Evolutionary conservation across 225 moss, liverwort and hornwort genomes (phyloP).

Genomic region (Asterella californica): DNA sequence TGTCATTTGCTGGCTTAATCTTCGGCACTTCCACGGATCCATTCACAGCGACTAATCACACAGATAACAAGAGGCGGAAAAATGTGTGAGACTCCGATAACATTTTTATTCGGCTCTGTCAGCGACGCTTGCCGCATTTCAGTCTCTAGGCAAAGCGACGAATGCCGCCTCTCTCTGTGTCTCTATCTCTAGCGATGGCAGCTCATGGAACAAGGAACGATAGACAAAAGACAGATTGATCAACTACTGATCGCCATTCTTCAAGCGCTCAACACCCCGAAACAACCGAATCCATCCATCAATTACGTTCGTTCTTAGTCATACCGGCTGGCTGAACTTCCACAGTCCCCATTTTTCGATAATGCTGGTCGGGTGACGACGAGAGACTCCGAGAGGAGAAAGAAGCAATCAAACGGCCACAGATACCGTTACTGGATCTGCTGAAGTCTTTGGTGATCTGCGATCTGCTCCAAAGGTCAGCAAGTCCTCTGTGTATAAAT

Average conservation of each 20-base stretch:
- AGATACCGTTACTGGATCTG: not conserved
- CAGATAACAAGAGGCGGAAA: not conserved
- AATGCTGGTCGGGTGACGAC: not conserved
- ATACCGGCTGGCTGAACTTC: not conserved
- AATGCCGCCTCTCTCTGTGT: too few relatives aligned
- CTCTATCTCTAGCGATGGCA: too few relatives aligned
- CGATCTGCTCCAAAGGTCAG: not conserved
- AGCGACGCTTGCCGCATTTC: not conserved
- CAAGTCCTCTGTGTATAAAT: not conserved
- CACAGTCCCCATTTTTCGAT: slow-evolving; percentile 1
- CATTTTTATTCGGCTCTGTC: not conserved
- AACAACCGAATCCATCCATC: not conserved
- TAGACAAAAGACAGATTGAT: not conserved
- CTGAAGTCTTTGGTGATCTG: not conserved
- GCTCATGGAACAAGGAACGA: not conserved
- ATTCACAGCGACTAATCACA: not conserved
- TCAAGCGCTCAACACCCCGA: not conserved
- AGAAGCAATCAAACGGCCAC: not conserved
- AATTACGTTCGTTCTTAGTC: not conserved
- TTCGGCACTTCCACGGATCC: slow-evolving; percentile 14
- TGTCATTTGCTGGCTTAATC: slow-evolving; percentile 39
- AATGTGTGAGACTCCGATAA: not conserved
- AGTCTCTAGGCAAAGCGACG: too few relatives aligned
- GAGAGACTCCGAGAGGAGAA: slow-evolving; percentile 8
- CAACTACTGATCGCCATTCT: not conserved